These are phyloP conservation scores for Pisolithus sp. DNA, from an alignment of 768 basidiomycete genomes.

Conservation along the genomic window DNA sequence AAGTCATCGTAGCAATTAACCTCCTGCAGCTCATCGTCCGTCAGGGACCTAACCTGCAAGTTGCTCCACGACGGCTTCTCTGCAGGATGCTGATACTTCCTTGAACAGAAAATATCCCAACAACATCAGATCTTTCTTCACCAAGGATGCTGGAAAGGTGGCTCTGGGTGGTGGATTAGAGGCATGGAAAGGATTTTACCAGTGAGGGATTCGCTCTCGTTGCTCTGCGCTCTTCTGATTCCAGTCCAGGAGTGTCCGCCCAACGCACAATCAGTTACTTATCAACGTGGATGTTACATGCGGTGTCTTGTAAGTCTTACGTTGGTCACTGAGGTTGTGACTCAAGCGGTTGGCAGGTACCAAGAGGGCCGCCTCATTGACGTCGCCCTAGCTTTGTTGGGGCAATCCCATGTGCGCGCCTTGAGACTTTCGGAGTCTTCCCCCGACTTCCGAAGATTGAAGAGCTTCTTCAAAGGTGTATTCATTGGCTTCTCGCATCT, in stretches of 20 bases:
- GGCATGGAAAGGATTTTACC: constrained; percentile 44
- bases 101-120: constrained; percentile 36
- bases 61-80: neutral
- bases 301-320: constrained; percentile 34
- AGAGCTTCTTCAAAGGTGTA: constrained; percentile 33
- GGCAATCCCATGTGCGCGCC: constrained; percentile 19
- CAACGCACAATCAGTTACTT: constrained; percentile 32
- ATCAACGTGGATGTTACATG: constrained; percentile 44
- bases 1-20: constrained; percentile 35
- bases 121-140: constrained; percentile 43
- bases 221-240: neutral
- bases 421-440: constrained; percentile 21
- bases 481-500: constrained; percentile 27
- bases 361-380: constrained; percentile 20
- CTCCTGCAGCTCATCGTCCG: constrained; percentile 44
- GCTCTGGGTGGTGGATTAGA: constrained; percentile 31
- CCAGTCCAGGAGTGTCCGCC: constrained; percentile 39
- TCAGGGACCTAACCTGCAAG: constrained; percentile 41
- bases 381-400: constrained; percentile 27
- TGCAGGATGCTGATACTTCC: neutral
- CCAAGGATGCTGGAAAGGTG: constrained; percentile 23
- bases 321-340: neutral
- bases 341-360: constrained; percentile 15
- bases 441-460: constrained; percentile 28
- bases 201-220: constrained; percentile 29